Percentiles rank a stretch among this genome's conserved stretches.
Conservation (phyloP, 2,329 filamentous ascomycete genomes). For the Clarireedia paspali region DNA sequence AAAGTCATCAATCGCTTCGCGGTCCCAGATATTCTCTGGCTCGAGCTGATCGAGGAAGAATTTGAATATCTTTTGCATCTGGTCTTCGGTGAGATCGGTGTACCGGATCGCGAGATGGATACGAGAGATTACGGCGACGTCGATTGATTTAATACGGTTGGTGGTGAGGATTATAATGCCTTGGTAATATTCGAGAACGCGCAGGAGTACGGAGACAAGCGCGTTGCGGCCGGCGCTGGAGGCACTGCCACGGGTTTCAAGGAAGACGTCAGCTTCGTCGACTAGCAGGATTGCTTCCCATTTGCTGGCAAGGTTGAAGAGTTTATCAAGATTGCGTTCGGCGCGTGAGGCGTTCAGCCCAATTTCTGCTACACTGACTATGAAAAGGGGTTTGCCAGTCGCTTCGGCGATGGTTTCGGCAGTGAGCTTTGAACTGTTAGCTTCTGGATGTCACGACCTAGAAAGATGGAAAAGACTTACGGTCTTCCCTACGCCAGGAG, state of each 20-base stretch:
- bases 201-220: conserved; percentile 53
- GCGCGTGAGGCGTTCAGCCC: conserved; percentile 6
- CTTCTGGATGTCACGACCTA: too few relatives aligned
- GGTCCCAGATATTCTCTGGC: too few relatives aligned
- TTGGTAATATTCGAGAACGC: conserved; percentile 30
- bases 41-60: too few relatives aligned
- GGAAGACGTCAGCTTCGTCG: conserved; percentile 77
- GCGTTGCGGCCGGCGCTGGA: conserved; percentile 73
- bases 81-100: neutral
- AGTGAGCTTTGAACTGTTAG: conserved; percentile 29
- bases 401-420: conserved; percentile 11
- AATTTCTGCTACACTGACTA: conserved; percentile 11
- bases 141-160: conserved; percentile 19
- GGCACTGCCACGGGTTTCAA: conserved; percentile 73
- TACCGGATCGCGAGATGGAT: conserved; percentile 17
- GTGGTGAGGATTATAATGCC: conserved; percentile 32
- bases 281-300: conserved; percentile 56
- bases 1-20: too few relatives aligned
- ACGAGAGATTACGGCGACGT: conserved; percentile 24
- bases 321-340: conserved; percentile 18
- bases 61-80: neutral
- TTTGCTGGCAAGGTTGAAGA: neutral
- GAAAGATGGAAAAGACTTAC: too few relatives aligned
- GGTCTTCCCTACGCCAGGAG: too few relatives aligned
- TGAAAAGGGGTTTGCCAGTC: conserved; percentile 8